A percentile compares a stretch with the other conserved stretches of the same genome.
Evolutionary conservation across 1,139 yeast genomes (phyloP).

Genomic region (Suhomyces atakaporum): DNA sequence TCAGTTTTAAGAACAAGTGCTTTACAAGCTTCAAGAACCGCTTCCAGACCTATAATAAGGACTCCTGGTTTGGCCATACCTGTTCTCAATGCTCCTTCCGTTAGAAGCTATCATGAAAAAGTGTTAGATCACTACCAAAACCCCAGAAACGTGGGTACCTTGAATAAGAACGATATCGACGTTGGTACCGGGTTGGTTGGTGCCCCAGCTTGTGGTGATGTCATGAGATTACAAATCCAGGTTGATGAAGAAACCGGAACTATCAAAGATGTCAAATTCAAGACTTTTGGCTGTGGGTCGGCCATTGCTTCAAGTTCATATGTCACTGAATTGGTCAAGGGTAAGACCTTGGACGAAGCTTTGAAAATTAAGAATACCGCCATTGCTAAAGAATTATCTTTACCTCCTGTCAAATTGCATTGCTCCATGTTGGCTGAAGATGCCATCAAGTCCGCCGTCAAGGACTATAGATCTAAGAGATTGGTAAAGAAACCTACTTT

Average conservation of each 20-base stretch:
- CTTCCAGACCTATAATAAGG: conserved; percentile 15
- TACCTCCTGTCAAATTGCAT: conserved; percentile 96
- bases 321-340: conserved; percentile 93
- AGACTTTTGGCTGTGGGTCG: conserved; percentile 97
- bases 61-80: conserved; percentile 8
- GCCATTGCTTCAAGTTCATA: conserved; percentile 96
- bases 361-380: conserved; percentile 85
- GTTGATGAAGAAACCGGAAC: conserved; percentile 89
- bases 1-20: conserved; percentile 12
- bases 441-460: conserved; percentile 95
- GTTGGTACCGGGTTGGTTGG: conserved; percentile 99
- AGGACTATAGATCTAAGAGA: conserved; percentile 86
- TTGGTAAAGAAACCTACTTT: conserved; percentile 46
- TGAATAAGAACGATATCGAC: conserved; percentile 70
- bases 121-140: conserved; percentile 90
- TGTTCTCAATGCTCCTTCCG: conserved; percentile 4
- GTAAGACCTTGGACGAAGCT: conserved; percentile 94
- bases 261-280: conserved; percentile 92
- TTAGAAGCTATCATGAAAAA: conserved; percentile 64
- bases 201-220: conserved; percentile 99
- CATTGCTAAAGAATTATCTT: conserved; percentile 87
- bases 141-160: conserved; percentile 94
- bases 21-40: conserved; percentile 8
- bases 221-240: conserved; percentile 93
- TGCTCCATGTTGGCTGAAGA: conserved; percentile 99